Conservation (phyloP, 2,329 filamentous ascomycete genomes). For the Rhynchosporium graminicola region DNA sequence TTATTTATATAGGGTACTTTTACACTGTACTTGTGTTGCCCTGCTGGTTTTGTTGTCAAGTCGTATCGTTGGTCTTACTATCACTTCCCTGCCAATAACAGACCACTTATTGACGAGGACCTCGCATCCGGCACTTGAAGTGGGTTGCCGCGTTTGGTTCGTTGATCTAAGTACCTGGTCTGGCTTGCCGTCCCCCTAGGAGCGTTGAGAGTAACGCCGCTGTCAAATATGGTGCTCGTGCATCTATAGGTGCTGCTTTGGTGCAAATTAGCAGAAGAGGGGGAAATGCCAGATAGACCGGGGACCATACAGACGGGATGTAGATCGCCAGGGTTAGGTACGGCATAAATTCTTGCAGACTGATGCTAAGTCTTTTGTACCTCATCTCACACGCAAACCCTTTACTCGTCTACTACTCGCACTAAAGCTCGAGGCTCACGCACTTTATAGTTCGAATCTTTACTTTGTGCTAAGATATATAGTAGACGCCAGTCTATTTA, state of each 20-base stretch:
- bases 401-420: background rate
- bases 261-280: background rate
- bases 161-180: slow-evolving; percentile 20
- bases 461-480: background rate
- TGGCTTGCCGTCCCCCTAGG: slow-evolving; percentile 5
- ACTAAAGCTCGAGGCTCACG: background rate
- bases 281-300: slow-evolving; percentile 1
- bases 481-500: background rate
- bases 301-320: slow-evolving; percentile 4
- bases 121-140: slow-evolving; percentile 29
- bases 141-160: slow-evolving; percentile 31
- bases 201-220: slow-evolving; percentile 15
- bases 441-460: background rate
- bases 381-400: background rate
- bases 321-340: background rate
- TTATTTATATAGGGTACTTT: background rate
- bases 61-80: slow-evolving; percentile 31
- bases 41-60: slow-evolving; percentile 23
- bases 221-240: slow-evolving; percentile 14
- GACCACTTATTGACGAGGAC: slow-evolving; percentile 18
- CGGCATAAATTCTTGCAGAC: background rate
- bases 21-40: background rate
- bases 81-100: slow-evolving; percentile 20
- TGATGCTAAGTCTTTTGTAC: slow-evolving; percentile 6
- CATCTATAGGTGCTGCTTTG: slow-evolving; percentile 8